phyloP scores from a whole-genome alignment of 352 stramenopile genomes.

The Globisporangium lucens region DNA sequence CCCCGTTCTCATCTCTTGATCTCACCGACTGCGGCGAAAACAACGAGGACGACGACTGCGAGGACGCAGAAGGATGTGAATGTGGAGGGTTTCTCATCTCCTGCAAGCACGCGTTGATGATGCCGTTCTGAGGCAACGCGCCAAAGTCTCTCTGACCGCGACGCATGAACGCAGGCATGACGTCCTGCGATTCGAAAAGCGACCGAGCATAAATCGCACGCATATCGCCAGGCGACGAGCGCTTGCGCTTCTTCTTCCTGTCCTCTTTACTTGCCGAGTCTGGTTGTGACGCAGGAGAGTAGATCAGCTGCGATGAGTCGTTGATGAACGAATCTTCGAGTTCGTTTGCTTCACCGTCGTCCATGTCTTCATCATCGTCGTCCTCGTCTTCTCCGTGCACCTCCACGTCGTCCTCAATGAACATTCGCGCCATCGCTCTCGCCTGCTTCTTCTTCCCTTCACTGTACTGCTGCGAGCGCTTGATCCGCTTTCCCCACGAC shows the following conservation, averaged over 20 bases:
- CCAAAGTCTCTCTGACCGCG: constrained; percentile 32
- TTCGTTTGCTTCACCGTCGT: constrained; percentile 30
- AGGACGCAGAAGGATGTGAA: not conserved
- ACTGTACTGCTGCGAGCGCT: constrained; percentile 41
- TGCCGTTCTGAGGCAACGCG: constrained; percentile 45
- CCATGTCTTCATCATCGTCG: constrained; percentile 61
- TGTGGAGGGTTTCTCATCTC: constrained; percentile 29
- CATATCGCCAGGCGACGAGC: constrained; percentile 51
- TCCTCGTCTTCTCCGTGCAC: constrained; percentile 49
- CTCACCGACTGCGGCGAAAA: constrained; percentile 14
- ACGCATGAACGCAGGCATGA: constrained; percentile 29
- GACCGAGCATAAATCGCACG: constrained; percentile 74
- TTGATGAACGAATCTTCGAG: constrained; percentile 78
- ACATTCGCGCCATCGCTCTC: constrained; percentile 32
- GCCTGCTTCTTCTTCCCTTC: constrained; percentile 30
- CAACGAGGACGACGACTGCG: constrained; percentile 8
- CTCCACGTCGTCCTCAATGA: constrained; percentile 68
- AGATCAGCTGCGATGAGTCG: constrained; percentile 78
- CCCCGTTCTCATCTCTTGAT: not conserved
- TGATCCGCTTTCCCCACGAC: constrained; percentile 62
- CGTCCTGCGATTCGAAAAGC: constrained; percentile 54
- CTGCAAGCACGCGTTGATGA: constrained; percentile 65
- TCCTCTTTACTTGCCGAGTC: not conserved
- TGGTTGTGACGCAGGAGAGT: constrained; percentile 34
- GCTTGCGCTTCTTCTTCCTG: constrained; percentile 23